Evolutionary conservation across 164 flowering plant genomes (phyloP).

Genomic region (Vitis amurensis): DNA sequence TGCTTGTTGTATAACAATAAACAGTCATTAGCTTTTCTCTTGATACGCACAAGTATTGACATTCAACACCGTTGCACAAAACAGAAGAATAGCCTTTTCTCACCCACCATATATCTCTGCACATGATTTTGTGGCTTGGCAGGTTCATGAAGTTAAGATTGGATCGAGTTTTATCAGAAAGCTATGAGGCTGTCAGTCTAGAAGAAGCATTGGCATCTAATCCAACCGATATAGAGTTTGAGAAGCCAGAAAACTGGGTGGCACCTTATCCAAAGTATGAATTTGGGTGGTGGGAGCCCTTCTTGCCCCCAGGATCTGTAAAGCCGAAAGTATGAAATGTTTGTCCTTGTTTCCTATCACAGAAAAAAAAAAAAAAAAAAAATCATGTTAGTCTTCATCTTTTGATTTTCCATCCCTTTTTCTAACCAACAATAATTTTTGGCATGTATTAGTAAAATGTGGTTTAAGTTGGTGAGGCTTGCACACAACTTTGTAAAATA

Average conservation of each 20-base stretch:
- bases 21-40: too few species aligned
- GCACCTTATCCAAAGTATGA: conserved; percentile 96
- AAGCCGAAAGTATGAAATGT: conserved; percentile 25
- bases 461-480: not conserved
- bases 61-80: too few species aligned
- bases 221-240: conserved; percentile 68
- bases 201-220: conserved; percentile 88
- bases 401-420: not conserved
- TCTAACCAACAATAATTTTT: too few species aligned
- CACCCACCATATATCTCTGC: not conserved
- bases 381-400: too few species aligned
- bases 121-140: conserved; percentile 15
- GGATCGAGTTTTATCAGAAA: conserved; percentile 76
- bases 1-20: too few species aligned
- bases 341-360: not conserved
- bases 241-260: conserved; percentile 85
- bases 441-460: not conserved
- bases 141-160: conserved; percentile 97
- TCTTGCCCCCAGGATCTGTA: conserved; percentile 58
- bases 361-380: too few species aligned
- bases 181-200: conserved; percentile 68
- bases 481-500: not conserved
- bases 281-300: conserved; percentile 94
- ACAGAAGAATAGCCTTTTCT: too few species aligned
- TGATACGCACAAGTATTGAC: too few species aligned